Evolutionary conservation across 2,329 filamentous ascomycete species (phyloP), one percentile per base, ranked within the genome.

Genomic region (Beauveria varroae): DNA sequence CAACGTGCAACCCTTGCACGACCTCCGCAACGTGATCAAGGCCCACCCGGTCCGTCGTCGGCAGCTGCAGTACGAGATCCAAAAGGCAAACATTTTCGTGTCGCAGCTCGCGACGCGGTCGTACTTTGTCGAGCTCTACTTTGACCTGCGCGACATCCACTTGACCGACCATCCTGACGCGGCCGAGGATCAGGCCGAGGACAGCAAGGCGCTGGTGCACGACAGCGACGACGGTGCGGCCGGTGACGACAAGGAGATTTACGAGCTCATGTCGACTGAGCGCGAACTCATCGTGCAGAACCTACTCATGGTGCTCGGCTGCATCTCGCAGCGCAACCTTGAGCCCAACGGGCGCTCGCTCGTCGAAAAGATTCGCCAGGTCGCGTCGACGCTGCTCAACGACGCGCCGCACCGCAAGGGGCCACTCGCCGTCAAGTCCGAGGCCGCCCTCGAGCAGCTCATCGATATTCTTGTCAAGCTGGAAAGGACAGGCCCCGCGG

Each of bases 11-110:
- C 77, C 79, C 0, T 68, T 76, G 9, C 75, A 82, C 64, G 82
- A 85, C 64, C 68, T 83, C 18, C 79, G 81, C 47, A 78, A 77
- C 44, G 72, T 77, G 8, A 76, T 84, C 62, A 78, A 79, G 59
- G 73, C 75, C 22, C 75, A 84, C 28, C 79, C 81, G 1, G 70
- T 75, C 28, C 76, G 79, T 3, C 79, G 83, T 2, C 79, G 84
- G 1, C 77, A 81, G 60, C 72, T 92, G 5, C 90, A 95, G 70
- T 91, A 87, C 66, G 92, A 96, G 74, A 95, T 96, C 34, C 91
- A 96, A 71, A 96, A 96, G 71, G 90, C 91, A 7, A 96, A 96
- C 71, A 90, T 96, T 44, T 91, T 93, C 69, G 86, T 87, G 2
- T 93, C 88, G 6, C 88, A 92, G 68, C 78, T 96, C 10, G 86